These are phyloP conservation scores for Arthrocladium fulminans DNA, from an alignment of 2,329 filamentous ascomycete genomes.

Conservation along the genomic window DNA sequence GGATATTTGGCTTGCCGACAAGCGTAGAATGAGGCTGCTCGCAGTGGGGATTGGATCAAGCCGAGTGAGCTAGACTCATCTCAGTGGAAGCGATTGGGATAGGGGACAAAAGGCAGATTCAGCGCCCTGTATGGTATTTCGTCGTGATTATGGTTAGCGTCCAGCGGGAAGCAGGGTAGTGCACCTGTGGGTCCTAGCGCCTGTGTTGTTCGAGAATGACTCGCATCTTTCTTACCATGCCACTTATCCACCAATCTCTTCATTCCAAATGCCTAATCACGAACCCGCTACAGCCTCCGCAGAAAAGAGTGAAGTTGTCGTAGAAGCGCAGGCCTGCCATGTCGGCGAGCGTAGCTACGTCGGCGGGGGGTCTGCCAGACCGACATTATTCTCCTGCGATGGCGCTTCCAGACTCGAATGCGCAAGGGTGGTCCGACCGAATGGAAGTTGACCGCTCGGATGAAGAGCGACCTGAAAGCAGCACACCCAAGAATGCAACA, in stretches of 20 bases:
- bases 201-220: conserved; percentile 1
- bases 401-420: conserved; percentile 11
- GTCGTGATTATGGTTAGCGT: neutral
- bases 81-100: neutral
- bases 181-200: neutral
- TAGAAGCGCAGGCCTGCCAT: conserved; percentile 19
- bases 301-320: neutral
- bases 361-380: conserved; percentile 23
- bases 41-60: neutral
- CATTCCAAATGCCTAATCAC: conserved; percentile 3
- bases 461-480: neutral
- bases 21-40: neutral
- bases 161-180: neutral
- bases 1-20: neutral
- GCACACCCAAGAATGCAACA: neutral
- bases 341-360: conserved; percentile 22
- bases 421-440: conserved; percentile 16
- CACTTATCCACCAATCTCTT: conserved; percentile 1
- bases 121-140: no score
- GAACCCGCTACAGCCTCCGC: neutral
- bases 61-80: neutral
- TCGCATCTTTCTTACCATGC: conserved; percentile 1
- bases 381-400: conserved; percentile 12
- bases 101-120: conserved; percentile 1
- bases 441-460: conserved; percentile 7